These are phyloP conservation scores for Nicotiana knightiana DNA, from an alignment of 257 asterid genomes.

Conservation along the genomic window DNA sequence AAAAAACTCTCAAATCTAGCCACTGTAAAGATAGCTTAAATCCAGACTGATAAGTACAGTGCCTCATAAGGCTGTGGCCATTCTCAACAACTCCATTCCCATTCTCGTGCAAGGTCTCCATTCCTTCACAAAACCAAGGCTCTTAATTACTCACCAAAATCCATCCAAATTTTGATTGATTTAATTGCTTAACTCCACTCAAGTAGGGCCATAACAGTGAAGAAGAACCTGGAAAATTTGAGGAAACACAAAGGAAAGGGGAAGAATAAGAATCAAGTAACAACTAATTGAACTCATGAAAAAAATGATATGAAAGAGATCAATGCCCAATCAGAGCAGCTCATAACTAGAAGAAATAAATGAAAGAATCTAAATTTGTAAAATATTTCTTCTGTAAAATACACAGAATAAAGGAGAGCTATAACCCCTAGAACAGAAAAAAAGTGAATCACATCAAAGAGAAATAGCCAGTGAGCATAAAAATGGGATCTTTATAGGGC, in stretches of 20 bases:
- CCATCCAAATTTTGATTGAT: slow-evolving; percentile 24
- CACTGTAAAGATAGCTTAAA: slow-evolving; percentile 39
- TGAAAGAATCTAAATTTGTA: not conserved
- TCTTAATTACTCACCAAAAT: slow-evolving; percentile 24
- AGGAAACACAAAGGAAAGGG: slow-evolving; percentile 9
- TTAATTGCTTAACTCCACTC: not conserved
- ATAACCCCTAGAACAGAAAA: not conserved
- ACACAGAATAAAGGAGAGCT: not conserved
- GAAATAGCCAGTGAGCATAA: not conserved
- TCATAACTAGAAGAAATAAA: not conserved
- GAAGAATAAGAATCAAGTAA: not conserved
- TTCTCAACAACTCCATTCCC: slow-evolving; percentile 33
- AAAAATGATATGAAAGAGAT: not conserved
- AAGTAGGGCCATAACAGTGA: slow-evolving; percentile 5
- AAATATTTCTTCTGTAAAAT: not conserved
- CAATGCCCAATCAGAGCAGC: not conserved
- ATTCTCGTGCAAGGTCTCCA: slow-evolving; percentile 29
- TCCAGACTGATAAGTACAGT: slow-evolving; percentile 22
- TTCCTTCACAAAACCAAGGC: slow-evolving; percentile 21
- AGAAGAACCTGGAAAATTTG: slow-evolving; percentile 29
- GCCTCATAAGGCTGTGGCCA: slow-evolving; percentile 25
- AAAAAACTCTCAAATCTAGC: slow-evolving; percentile 69
- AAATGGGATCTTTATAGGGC: not conserved
- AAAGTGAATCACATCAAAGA: not conserved
- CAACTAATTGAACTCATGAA: not conserved